A percentile compares a stretch with the other conserved stretches of the same genome.
Conservation (phyloP, 192 early-diverging fungal species). For the Mortierella antarctica region DNA sequence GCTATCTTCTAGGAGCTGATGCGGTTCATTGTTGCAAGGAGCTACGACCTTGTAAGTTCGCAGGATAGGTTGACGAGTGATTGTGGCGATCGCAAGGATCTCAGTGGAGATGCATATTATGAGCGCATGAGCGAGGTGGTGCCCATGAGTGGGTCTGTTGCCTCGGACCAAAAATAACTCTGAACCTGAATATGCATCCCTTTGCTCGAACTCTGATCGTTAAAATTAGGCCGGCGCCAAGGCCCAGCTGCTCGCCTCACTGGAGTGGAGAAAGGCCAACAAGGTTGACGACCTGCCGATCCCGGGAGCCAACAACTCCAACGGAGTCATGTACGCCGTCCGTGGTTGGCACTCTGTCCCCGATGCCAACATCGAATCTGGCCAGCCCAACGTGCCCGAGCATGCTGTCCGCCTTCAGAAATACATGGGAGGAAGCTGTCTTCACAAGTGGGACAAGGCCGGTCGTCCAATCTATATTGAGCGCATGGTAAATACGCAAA, state of each 20-base stretch:
- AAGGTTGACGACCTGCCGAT: conserved; percentile 69
- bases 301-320: conserved; percentile 63
- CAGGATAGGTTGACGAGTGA: neutral
- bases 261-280: conserved; percentile 71
- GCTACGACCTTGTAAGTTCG: conserved; percentile 70
- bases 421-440: conserved; percentile 76
- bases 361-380: conserved; percentile 71
- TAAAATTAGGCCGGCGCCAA: conserved; percentile 66
- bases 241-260: conserved; percentile 66
- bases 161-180: conserved; percentile 13
- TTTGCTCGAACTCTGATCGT: neutral
- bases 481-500: conserved; percentile 70
- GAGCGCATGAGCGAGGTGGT: neutral
- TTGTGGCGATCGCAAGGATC: neutral
- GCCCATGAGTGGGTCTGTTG: neutral
- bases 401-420: conserved; percentile 68
- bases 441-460: conserved; percentile 91
- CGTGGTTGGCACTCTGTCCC: conserved; percentile 72
- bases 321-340: conserved; percentile 72
- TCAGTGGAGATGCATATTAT: neutral
- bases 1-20: conserved; percentile 60
- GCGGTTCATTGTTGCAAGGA: conserved; percentile 70
- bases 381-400: conserved; percentile 67
- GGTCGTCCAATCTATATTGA: conserved; percentile 95
- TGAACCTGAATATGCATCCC: conserved; percentile 2